Percentiles rank a stretch among this genome's conserved stretches.
Conservation (phyloP, 371 early-diverging fungal genomes). For the Mortierella sp. region DNA sequence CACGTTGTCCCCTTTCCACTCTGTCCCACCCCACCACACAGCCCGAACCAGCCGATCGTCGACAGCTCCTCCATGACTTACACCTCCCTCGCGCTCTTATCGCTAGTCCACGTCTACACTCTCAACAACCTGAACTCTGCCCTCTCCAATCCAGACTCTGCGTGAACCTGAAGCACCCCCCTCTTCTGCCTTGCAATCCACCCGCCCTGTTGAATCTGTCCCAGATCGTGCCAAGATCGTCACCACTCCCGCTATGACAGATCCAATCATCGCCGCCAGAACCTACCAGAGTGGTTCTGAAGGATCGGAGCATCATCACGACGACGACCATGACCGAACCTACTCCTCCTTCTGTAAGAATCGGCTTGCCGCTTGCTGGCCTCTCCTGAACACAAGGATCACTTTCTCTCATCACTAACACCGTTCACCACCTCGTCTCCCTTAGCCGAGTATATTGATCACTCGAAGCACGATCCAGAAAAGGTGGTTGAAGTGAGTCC, state of each 20-base stretch:
- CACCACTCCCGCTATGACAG: slow-evolving; percentile 26
- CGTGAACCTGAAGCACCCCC: background rate
- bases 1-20: background rate
- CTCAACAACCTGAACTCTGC: background rate
- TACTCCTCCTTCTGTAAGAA: slow-evolving; percentile 39
- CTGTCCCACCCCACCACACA: background rate
- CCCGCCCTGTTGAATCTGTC: background rate
- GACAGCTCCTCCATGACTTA: slow-evolving; percentile 19
- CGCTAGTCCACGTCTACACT: slow-evolving; percentile 11
- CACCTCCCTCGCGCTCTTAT: slow-evolving; percentile 13
- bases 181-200: background rate
- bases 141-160: slow-evolving; percentile 18
- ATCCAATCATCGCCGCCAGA: slow-evolving; percentile 35
- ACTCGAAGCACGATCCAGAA: slow-evolving; percentile 66
- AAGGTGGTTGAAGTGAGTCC: slow-evolving; percentile 77
- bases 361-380: too few species aligned
- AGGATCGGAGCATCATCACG: slow-evolving; percentile 50
- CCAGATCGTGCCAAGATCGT: background rate
- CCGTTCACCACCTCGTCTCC: background rate
- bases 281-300: slow-evolving; percentile 48
- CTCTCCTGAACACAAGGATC: too few species aligned
- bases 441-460: slow-evolving; percentile 51
- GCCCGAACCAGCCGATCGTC: background rate
- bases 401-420: background rate
- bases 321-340: slow-evolving; percentile 46